Evolutionary conservation across 2,329 filamentous ascomycete genomes (phyloP).

Genomic region (Aspergillus tubingensis): DNA sequence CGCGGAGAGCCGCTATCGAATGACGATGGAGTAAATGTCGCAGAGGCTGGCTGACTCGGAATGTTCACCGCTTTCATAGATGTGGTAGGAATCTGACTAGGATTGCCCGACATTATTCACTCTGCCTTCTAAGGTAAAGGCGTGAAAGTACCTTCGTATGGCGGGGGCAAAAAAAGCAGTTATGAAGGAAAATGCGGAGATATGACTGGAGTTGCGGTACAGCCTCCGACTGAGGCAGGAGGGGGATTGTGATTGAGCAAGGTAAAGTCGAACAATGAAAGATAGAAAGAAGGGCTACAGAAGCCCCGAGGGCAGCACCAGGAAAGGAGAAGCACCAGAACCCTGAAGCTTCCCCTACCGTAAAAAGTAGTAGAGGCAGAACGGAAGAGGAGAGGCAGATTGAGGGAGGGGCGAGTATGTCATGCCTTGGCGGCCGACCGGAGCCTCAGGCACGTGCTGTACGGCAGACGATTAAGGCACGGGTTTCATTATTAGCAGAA

Average conservation of each 20-base stretch:
- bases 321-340: constrained; percentile 22
- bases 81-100: constrained; percentile 37
- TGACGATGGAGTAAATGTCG: constrained; percentile 35
- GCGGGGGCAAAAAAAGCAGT: constrained; percentile 1
- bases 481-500: no score
- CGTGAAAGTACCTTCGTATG: not conserved
- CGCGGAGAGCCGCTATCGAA: constrained; percentile 42
- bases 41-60: constrained; percentile 35
- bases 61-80: constrained; percentile 43
- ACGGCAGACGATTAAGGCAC: not conserved
- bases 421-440: not conserved
- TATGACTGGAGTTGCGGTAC: constrained; percentile 10
- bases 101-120: constrained; percentile 45
- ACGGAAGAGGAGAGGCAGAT: constrained; percentile 14
- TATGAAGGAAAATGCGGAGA: constrained; percentile 26
- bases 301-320: constrained; percentile 20
- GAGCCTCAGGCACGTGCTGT: not conserved
- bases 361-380: constrained; percentile 14
- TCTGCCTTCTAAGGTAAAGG: not conserved
- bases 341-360: constrained; percentile 23
- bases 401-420: not conserved
- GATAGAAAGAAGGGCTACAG: constrained; percentile 1
- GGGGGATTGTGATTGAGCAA: not conserved
- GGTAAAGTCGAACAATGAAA: not conserved
- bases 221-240: not conserved